Base-by-base conservation (phyloP, 2,329 filamentous ascomycete genomes). In the Didymella segeticola region DNA sequence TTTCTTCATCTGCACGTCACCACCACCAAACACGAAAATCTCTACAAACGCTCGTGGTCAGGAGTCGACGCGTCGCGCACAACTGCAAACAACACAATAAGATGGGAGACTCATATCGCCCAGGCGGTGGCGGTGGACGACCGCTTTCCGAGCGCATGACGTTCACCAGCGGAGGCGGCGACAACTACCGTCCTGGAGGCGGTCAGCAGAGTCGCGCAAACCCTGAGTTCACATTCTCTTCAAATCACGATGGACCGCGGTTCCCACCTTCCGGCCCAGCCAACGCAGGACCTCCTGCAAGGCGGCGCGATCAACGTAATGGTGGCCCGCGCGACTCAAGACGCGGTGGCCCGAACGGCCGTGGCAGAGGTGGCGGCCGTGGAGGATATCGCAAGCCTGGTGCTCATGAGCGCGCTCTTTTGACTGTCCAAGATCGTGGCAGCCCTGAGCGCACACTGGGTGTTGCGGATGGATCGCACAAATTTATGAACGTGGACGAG, bases 361-460 rank as follows among this genome's bases (percentile, higher is more conserved):
- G 58, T 31, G 48, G 48, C 33, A 33, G 53, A 39, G 43, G 53
- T 17, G 42, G 60, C 20, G 46, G 62, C 43, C 49, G 59, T 15
- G 55, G 61, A 41, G 56, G 58, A 10, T 69, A 60, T 33, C 62
- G 63, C 29, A 64, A 66, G 39, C 55, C 64, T 33, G 70, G 75
- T 26, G 74, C 79, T 3, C 74, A 80, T 45, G 72, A 77, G 55
- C 78, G 79, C 50, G 73, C 74, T 15, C 70, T 82, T 23, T 68
- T 82, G n/a, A 70, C 68, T 23, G 63, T 73, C n/a, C 70, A 67
- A 37, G 72, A 77, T 39, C 73, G 74, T 19, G 70, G 71, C 22
- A 78, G 72, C 25, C 76, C 78, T 3, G 79, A 82, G 64, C 78
- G 75, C 46, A 64, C 78, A 38, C 63, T 74, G 26, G 79, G 79